Base-by-base conservation (phyloP, 352 stramenopile species). In the Phytophthora constricta region DNA sequence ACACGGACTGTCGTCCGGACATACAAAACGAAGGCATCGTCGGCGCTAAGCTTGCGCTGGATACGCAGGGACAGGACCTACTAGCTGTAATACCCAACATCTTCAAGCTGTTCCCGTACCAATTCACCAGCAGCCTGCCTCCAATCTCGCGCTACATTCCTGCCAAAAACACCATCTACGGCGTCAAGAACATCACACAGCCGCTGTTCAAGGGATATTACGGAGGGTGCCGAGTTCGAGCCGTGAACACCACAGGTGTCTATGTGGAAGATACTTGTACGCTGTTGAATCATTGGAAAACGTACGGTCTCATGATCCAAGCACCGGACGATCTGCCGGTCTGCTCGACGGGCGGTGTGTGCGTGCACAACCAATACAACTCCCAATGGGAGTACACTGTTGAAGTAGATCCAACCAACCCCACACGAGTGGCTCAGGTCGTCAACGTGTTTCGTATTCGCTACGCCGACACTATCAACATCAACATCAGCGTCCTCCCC, bases 401-500 rank as follows among this genome's bases (percentile, higher is more conserved):
- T 10, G 45, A 43, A 19, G 22, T 27, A 5, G 41, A 66, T 39
- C 34, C 22, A 2, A 54, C 39, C 16, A 28, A 59, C 2, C 48
- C 59, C 17, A 50, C 54, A 16, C 59, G 59, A 4, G 47, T 67
- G 34, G 23, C 50, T 19, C 48, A 60, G 23, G 43, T 51, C 23
- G 31, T 60, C 59, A 67, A 54, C 59, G 26, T 34, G 5, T 60
- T 64, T 17, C 49, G 49, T 3, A 57, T 27, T 46, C 50, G 50
- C 5, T 57, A 57, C 27, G 50, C 50, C 14, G 50, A 57, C 19
- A 57, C 31, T 7, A 37, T 37, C 31, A 37, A 28, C 8, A 33
- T 75, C 19, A 28, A 28, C 0, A 59, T 71, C 11, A 73, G 59
- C 33, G 58, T 74, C 1, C 34, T 72, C 3, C 70, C 70, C 16